Percentiles rank a stretch among this genome's conserved stretches.
These are phyloP conservation scores for Omphalea diandra DNA, from an alignment of 441 rosid species.

Conservation along the genomic window DNA sequence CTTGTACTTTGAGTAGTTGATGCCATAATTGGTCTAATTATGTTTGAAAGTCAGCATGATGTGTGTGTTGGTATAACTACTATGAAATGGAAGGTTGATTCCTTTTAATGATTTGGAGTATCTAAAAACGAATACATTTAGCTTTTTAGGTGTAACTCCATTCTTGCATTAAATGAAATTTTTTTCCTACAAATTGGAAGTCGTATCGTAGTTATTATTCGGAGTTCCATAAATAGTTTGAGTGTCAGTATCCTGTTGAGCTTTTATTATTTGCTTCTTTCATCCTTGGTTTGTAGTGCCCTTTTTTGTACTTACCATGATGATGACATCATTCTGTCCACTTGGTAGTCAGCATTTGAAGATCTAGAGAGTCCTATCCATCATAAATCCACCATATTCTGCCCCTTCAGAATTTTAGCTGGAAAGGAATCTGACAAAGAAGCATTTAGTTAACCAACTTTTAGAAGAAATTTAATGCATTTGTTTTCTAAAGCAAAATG, in stretches of 20 bases:
- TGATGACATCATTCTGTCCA: neutral
- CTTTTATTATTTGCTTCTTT: neutral
- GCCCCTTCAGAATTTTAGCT: neutral
- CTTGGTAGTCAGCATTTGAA: too few relatives aligned
- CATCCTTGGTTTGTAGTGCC: neutral
- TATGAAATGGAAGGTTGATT: too few relatives aligned
- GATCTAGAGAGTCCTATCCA: too few relatives aligned
- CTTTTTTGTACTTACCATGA: neutral
- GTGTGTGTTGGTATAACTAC: too few relatives aligned
- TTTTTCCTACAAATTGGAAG: neutral
- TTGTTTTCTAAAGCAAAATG: too few relatives aligned
- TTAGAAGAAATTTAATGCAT: too few relatives aligned
- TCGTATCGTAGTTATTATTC: neutral
- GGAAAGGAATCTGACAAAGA: neutral
- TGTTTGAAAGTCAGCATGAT: neutral
- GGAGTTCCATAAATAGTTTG: neutral
- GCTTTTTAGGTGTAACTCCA: too few relatives aligned
- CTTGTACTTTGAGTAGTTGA: neutral
- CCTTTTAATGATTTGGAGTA: neutral
- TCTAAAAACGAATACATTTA: neutral
- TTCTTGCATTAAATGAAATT: neutral
- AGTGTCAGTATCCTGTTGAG: neutral
- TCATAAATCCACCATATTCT: neutral
- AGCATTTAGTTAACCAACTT: too few relatives aligned
- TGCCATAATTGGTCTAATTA: neutral